Evolutionary conservation across 352 stramenopile species (phyloP), one percentile per base, ranked within the genome.

Genomic region (Phytophthora nicotianae): DNA sequence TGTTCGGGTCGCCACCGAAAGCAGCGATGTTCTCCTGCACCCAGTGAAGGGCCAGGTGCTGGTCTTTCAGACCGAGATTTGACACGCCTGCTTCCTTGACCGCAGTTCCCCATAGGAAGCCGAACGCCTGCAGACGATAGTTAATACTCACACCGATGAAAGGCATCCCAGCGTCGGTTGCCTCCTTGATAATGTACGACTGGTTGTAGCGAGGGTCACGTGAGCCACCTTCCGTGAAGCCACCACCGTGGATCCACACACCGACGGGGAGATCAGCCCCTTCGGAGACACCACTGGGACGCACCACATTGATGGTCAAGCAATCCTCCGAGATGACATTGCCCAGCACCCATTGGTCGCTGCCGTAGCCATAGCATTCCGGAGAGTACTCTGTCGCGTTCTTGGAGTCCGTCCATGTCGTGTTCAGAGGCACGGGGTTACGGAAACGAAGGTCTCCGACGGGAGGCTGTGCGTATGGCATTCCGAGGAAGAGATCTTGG

Each of bases 21-120:
- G 53, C 47, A 1, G 35, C 61, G 20, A 69, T 69, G 32, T 69
- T 69, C 26, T 69, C 54, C 4, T 69, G 46, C 17, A 69, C 54
- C 61, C 61, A 69, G 62, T 93, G 77, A 42, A 96, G 42, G 1
- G 79, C 88, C 5, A 90, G 64, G 7, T 71, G 65, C 58, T 97
- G 89, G 69, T 97, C 91, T 53, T 87, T 74, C 17, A 97, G 58
- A 0, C 86, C 87, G 53, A 91, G 88, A 50, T 97, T 97, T 6
- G 86, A 76, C 37, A 70, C 74, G 1, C 83, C 58, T 3, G 79
- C 83, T 19, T 87, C 70, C 19, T 69, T 47, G 6, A 68, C 71
- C 4, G 46, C 65, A 8, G 37, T 53, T 5, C 59, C 51, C 58
- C 51, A 72, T 14, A 81, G 21, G 65, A 77, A 79, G 0, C 72